Conservation (phyloP, 805 yeast species). For the Kodamaea fukazawae region DNA sequence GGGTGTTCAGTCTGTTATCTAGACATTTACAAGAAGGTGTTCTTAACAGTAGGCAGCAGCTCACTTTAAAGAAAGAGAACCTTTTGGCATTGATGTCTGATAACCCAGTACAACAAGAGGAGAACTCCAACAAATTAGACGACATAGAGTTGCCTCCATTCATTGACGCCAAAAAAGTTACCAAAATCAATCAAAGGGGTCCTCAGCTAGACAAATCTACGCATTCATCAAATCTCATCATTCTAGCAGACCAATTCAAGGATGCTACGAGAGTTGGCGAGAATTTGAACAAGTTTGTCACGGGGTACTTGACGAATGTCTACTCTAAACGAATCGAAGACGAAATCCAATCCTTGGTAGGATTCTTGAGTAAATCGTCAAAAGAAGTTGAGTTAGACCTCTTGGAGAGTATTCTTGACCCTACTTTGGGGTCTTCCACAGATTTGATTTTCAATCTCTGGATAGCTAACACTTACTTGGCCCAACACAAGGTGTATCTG, state of each 20-base stretch:
- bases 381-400: slow-evolving; percentile 5
- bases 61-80: slow-evolving; percentile 10
- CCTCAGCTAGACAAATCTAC: slow-evolving; percentile 5
- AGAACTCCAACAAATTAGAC: slow-evolving; percentile 25
- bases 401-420: slow-evolving; percentile 17
- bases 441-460: slow-evolving; percentile 25
- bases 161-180: slow-evolving; percentile 32
- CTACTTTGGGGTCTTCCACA: slow-evolving; percentile 1
- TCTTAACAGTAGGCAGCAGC: neutral
- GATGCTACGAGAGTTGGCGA: neutral
- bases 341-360: slow-evolving; percentile 12
- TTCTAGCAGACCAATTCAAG: slow-evolving; percentile 14
- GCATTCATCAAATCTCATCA: slow-evolving; percentile 15
- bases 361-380: slow-evolving; percentile 6
- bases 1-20: neutral
- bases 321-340: slow-evolving; percentile 22
- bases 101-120: slow-evolving; percentile 7
- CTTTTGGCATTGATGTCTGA: slow-evolving; percentile 11
- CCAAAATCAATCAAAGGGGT: slow-evolving; percentile 11
- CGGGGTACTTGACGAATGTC: slow-evolving; percentile 14
- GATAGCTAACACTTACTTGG: slow-evolving; percentile 27
- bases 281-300: neutral
- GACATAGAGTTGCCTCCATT: slow-evolving; percentile 36
- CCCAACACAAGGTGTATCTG: slow-evolving; percentile 15
- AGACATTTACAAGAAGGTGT: slow-evolving; percentile 1